Conservation (phyloP, 495 filamentous ascomycete species). For the Neurospora tetraspora region DNA sequence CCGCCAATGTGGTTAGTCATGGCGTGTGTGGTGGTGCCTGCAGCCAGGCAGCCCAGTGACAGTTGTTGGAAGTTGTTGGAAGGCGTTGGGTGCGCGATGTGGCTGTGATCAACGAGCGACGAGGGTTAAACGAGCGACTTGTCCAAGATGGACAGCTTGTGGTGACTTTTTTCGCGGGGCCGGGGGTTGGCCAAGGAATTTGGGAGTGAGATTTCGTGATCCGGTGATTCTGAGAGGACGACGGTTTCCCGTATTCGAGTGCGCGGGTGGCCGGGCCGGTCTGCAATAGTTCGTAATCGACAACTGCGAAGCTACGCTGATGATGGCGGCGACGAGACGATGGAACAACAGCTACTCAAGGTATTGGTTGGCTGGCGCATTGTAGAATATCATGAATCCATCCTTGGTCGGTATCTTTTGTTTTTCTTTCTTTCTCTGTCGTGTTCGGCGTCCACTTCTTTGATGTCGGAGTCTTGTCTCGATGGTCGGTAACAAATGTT, state of each 20-base stretch:
- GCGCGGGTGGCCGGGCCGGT: neutral
- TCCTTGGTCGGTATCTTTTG: neutral
- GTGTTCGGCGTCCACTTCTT: neutral
- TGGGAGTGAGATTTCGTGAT: neutral
- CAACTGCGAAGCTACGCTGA: neutral
- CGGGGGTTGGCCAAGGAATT: neutral
- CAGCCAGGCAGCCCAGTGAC: slow-evolving; percentile 10
- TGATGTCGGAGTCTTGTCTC: neutral
- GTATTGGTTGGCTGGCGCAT: neutral
- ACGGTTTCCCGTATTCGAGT: neutral
- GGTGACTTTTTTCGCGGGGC: neutral
- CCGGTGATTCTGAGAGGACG: neutral
- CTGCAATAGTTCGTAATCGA: neutral
- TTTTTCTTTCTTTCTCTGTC: neutral
- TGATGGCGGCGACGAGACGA: neutral
- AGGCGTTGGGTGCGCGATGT: neutral
- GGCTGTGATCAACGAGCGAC: neutral
- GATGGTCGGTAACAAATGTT: neutral
- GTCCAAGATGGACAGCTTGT: neutral
- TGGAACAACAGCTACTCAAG: neutral
- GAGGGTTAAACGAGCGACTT: neutral
- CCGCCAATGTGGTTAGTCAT: slow-evolving; percentile 41
- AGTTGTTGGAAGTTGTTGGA: neutral
- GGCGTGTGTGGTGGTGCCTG: slow-evolving; percentile 25
- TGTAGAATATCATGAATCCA: neutral